Evolutionary conservation across 2,329 filamentous ascomycete genomes (phyloP), one percentile per base, ranked within the genome.

Genomic region (Elsinoe perseae): DNA sequence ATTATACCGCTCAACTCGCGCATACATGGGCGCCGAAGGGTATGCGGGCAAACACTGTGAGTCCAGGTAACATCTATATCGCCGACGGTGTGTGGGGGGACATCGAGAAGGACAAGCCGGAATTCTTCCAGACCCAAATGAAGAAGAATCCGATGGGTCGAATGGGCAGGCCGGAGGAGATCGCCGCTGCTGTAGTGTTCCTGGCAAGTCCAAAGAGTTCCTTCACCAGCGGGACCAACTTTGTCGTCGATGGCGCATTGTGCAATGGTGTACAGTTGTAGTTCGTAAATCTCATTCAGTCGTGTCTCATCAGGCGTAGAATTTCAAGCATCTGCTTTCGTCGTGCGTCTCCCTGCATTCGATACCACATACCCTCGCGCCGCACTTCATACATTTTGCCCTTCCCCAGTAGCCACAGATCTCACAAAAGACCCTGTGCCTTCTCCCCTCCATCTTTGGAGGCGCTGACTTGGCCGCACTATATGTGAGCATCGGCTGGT

Each of bases 331-430:
- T 63, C 84, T 85, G 63, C 86, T 86, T 69, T 87, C 85, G 55
- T 83, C 79, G 68, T 92, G 87, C 60, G 79, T 76, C 65, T 83
- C 82, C 63, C 89, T 76, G 64, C 87, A 91, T 58, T 87, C 84
- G 62, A 91, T 69, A 36, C 86, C 86, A 68, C 87, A 92, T n/a
- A 88, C 83, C 64, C 84, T 77, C 44, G 80, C 80, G n/a, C 86
- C 86, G 70, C 87, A 92, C 73, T 86, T 88, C 68, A 84, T 79
- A 72, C 87, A 92, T 69, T 79, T 80, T 44, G 89, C 83, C 38
- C 83, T 75, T 1, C 87, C 87, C 87, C 87, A 91, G 70, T 90
- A 91, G 12, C 87, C 87, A 66, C 87, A 92, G 28, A 89, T 82
- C 66, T 85, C 85, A 70, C 87, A 92, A 68, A 91, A 92, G 32